These are phyloP conservation scores for Paecilomyces dactylethromorphus DNA, from an alignment of 2,329 filamentous ascomycete genomes.

Conservation along the genomic window DNA sequence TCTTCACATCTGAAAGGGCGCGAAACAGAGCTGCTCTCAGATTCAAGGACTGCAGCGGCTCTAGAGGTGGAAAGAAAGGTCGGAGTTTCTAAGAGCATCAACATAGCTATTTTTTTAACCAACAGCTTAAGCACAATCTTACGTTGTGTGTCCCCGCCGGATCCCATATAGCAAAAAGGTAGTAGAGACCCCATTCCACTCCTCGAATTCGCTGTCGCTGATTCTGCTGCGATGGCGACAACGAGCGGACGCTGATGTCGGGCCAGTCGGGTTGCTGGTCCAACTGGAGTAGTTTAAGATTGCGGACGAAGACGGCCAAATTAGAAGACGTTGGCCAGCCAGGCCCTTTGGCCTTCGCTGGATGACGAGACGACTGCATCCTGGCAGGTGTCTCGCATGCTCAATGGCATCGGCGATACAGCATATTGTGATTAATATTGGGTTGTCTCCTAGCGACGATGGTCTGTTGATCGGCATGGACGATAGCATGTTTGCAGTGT, in stretches of 20 bases:
- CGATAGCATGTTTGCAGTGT: slow-evolving; percentile 9
- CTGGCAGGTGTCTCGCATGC: background rate
- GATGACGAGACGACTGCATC: slow-evolving; percentile 27
- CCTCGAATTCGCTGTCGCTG: slow-evolving; percentile 77
- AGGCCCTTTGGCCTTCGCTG: slow-evolving; percentile 21
- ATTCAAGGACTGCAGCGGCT: slow-evolving; percentile 85
- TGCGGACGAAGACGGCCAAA: slow-evolving; percentile 68
- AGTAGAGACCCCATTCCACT: slow-evolving; percentile 87
- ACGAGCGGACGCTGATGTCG: slow-evolving; percentile 61
- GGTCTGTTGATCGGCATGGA: slow-evolving; percentile 4
- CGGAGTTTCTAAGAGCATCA: slow-evolving; percentile 62
- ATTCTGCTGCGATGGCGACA: slow-evolving; percentile 63
- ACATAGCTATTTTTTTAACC: background rate
- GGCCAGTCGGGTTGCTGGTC: slow-evolving; percentile 76
- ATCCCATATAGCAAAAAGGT: slow-evolving; percentile 80
- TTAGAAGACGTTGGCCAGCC: slow-evolving; percentile 44
- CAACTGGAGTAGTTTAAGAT: slow-evolving; percentile 75
- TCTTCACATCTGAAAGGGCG: slow-evolving; percentile 78
- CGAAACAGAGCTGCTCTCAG: slow-evolving; percentile 77
- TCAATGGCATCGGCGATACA: background rate
- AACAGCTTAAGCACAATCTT: slow-evolving; percentile 16
- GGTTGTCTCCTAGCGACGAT: slow-evolving; percentile 1
- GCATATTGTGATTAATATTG: background rate
- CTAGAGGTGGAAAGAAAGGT: slow-evolving; percentile 83
- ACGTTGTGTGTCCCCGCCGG: slow-evolving; percentile 67